phyloP scores from a whole-genome alignment of 2,329 filamentous ascomycete species.

The Cordyceps sp. region DNA sequence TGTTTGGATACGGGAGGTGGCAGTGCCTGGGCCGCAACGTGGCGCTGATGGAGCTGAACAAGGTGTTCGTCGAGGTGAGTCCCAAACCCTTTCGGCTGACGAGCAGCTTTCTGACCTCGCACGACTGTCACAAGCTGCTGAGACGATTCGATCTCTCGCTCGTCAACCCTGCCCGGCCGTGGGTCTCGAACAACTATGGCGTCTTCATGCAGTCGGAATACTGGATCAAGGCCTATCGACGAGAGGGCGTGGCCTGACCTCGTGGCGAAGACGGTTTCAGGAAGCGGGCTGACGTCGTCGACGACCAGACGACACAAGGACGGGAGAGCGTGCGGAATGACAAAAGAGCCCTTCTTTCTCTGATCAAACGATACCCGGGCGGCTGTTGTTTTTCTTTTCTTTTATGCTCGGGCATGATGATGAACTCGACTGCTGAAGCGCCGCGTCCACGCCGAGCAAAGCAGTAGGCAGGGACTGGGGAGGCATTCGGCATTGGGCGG shows the following conservation, averaged over 20 bases:
- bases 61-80: constrained; percentile 22
- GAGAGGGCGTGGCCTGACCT: background rate
- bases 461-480: too few relatives aligned
- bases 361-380: too few relatives aligned
- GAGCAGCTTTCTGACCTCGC: background rate
- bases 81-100: background rate
- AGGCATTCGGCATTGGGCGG: too few relatives aligned
- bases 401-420: too few relatives aligned
- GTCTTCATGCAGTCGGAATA: constrained; percentile 15
- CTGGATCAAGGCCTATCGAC: constrained; percentile 6
- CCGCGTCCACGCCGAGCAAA: too few relatives aligned
- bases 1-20: constrained; percentile 22
- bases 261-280: background rate
- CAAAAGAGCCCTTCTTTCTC: too few relatives aligned
- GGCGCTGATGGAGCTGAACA: constrained; percentile 22
- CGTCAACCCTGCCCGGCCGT: constrained; percentile 14
- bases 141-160: constrained; percentile 14
- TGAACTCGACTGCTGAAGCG: too few relatives aligned
- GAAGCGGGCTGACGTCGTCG: too few relatives aligned
- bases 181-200: constrained; percentile 13
- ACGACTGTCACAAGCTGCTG: constrained; percentile 8
- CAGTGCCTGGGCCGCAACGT: constrained; percentile 21
- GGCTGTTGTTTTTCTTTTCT: too few relatives aligned
- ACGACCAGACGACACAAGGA: too few relatives aligned
- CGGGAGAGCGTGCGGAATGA: too few relatives aligned